Conservation (phyloP, 2,329 filamentous ascomycete species). For the Diaporthe sp. region DNA sequence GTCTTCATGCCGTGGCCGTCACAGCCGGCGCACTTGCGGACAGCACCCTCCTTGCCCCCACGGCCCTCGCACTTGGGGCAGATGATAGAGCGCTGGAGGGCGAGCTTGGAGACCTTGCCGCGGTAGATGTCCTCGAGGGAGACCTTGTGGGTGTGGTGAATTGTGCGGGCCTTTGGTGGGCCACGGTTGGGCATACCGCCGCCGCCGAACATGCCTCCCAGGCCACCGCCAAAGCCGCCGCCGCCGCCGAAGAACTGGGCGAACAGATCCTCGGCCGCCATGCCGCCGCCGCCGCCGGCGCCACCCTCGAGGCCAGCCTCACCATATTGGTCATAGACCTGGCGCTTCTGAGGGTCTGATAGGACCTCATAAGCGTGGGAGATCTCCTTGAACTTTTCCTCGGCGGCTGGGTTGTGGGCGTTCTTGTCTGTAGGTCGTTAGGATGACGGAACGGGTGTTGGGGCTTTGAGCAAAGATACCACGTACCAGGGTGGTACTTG, state of each 20-base stretch:
- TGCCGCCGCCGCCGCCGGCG: constrained; percentile 78
- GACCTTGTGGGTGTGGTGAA: constrained; percentile 98
- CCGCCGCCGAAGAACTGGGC: constrained; percentile 90
- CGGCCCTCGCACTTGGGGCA: constrained; percentile 94
- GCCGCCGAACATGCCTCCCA: constrained; percentile 82
- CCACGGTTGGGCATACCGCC: constrained; percentile 83
- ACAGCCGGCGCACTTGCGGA: constrained; percentile 90
- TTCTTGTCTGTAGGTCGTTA: constrained; percentile 82
- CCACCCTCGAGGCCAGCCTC: constrained; percentile 96
- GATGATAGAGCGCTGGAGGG: constrained; percentile 96
- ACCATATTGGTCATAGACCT: constrained; percentile 96
- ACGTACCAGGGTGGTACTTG: constrained; percentile 85
- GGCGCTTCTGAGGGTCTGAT: constrained; percentile 90
- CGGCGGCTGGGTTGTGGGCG: constrained; percentile 88
- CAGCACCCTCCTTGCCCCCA: constrained; percentile 97
- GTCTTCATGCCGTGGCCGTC: constrained; percentile 98
- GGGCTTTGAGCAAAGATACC: not conserved
- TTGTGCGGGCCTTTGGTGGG: constrained; percentile 90
- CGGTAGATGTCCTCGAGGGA: constrained; percentile 98
- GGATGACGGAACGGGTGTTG: not conserved
- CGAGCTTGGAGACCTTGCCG: constrained; percentile 97
- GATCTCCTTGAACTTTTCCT: constrained; percentile 98
- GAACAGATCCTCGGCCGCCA: constrained; percentile 96
- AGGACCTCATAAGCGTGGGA: constrained; percentile 96
- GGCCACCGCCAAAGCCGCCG: constrained; percentile 76